A percentile compares a stretch with the other conserved stretches of the same genome.
These are phyloP conservation scores for Echinosophora koreensis DNA, from an alignment of 306 rosid genomes.

Conservation along the genomic window DNA sequence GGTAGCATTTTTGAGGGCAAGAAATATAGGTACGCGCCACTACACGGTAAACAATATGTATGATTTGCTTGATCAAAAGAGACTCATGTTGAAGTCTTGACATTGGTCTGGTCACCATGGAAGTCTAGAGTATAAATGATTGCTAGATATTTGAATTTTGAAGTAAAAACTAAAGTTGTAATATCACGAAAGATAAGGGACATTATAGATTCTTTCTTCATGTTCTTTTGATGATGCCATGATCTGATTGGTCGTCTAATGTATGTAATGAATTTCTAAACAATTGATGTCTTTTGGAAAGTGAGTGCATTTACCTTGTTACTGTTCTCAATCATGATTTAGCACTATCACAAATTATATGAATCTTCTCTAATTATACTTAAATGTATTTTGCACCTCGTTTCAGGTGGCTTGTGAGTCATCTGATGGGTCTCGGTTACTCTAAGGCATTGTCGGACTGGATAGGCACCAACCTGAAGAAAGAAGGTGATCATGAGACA, in stretches of 20 bases:
- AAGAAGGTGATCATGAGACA: conserved; percentile 81
- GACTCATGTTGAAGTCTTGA: neutral
- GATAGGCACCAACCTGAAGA: conserved; percentile 91
- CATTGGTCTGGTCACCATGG: neutral
- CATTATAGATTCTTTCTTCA: conserved; percentile 3
- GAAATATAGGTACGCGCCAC: neutral
- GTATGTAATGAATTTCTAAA: conserved; percentile 3
- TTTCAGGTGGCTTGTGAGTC: conserved; percentile 95
- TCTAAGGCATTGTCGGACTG: conserved; percentile 86
- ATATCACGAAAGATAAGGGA: conserved; percentile 1
- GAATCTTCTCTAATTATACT: conserved; percentile 35
- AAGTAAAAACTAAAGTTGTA: neutral
- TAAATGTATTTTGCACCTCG: conserved; percentile 36
- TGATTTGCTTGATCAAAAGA: neutral
- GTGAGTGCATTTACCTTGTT: conserved; percentile 12
- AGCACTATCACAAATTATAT: conserved; percentile 25
- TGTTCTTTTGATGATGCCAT: conserved; percentile 22
- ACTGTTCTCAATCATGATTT: neutral
- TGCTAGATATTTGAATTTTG: conserved; percentile 1
- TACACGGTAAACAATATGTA: conserved; percentile 10
- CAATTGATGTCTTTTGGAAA: conserved; percentile 21
- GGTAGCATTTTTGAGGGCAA: neutral
- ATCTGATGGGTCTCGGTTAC: conserved; percentile 85
- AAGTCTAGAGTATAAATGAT: neutral
- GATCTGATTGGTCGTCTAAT: conserved; percentile 26